Conservation (phyloP, 2,329 filamentous ascomycete species). For the Calonectria leucothoes region DNA sequence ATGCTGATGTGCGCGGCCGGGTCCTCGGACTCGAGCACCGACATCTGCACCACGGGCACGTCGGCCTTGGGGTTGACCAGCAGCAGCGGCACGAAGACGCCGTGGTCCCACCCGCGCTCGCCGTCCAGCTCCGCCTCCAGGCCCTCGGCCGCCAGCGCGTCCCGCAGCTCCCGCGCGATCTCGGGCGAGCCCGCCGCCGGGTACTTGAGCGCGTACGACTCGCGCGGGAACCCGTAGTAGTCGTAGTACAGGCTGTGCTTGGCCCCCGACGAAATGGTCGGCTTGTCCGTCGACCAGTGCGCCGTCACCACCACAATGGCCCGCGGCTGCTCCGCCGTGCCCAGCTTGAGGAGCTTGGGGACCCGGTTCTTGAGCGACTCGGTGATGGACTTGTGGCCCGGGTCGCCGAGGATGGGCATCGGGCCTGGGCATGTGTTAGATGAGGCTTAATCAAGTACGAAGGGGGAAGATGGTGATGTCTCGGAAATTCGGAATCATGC, state of each 20-base stretch:
- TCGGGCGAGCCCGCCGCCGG: slow-evolving; percentile 66
- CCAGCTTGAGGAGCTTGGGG: slow-evolving; percentile 66
- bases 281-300: slow-evolving; percentile 64
- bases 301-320: slow-evolving; percentile 69
- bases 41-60: slow-evolving; percentile 68
- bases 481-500: slow-evolving; percentile 2
- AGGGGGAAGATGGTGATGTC: not conserved
- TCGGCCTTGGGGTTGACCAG: slow-evolving; percentile 64
- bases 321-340: slow-evolving; percentile 59
- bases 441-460: not conserved
- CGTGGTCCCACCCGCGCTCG: slow-evolving; percentile 67
- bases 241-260: slow-evolving; percentile 66
- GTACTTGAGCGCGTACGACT: slow-evolving; percentile 67
- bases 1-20: slow-evolving; percentile 61
- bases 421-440: slow-evolving; percentile 52
- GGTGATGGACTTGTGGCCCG: slow-evolving; percentile 61
- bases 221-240: slow-evolving; percentile 69
- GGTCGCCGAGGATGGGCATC: slow-evolving; percentile 68
- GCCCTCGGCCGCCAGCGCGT: slow-evolving; percentile 59
- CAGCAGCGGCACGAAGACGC: slow-evolving; percentile 69
- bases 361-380: slow-evolving; percentile 64
- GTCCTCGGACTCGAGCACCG: slow-evolving; percentile 64
- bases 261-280: slow-evolving; percentile 62
- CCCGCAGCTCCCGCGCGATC: slow-evolving; percentile 60
- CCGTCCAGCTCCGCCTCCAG: slow-evolving; percentile 53